Conservation (phyloP, 345 rosid species). For the Leavenworthia alabamica region DNA sequence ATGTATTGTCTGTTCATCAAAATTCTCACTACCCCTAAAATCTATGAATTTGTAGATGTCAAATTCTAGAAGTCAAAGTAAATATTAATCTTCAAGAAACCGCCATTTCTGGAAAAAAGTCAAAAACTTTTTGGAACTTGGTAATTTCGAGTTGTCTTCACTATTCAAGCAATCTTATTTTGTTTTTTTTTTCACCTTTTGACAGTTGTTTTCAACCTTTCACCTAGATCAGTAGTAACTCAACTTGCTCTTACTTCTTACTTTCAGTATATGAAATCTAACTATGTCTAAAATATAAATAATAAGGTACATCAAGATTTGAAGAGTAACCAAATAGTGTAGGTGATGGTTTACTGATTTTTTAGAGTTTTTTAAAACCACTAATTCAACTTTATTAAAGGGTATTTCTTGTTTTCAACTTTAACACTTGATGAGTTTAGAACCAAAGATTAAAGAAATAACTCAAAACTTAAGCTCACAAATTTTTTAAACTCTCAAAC, state of each 20-base stretch:
- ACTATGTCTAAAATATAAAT: neutral
- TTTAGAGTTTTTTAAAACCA: neutral
- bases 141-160: conserved; percentile 9
- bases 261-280: neutral
- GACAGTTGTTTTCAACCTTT: too few species aligned
- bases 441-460: too few species aligned
- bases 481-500: too few species aligned
- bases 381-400: too few species aligned
- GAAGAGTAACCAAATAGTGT: neutral
- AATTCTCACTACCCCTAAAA: conserved; percentile 20
- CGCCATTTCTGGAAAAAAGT: conserved; percentile 15
- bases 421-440: too few species aligned
- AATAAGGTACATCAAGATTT: neutral
- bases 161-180: conserved; percentile 25
- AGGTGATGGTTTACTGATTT: too few species aligned
- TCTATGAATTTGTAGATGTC: conserved; percentile 20
- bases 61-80: conserved; percentile 24
- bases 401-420: too few species aligned
- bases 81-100: conserved; percentile 28
- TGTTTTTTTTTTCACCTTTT: conserved; percentile 21
- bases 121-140: conserved; percentile 18
- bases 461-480: too few species aligned
- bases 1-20: conserved; percentile 18
- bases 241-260: neutral
- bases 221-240: conserved; percentile 1